Conservation (phyloP, 257 asterid species). For the Primulina eburnea region DNA sequence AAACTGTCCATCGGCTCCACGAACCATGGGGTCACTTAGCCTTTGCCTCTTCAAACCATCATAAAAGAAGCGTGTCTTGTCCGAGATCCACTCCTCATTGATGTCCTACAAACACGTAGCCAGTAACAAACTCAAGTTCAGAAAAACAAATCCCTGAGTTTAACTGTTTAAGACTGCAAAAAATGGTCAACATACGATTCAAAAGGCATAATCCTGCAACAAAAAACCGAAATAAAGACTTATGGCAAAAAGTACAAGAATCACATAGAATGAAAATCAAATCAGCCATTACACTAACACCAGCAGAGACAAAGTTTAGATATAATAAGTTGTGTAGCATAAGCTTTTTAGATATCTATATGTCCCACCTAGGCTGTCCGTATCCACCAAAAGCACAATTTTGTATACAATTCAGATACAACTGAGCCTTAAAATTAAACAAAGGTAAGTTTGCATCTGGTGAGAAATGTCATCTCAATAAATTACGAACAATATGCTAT, state of each 20-base stretch:
- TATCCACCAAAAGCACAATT: not conserved
- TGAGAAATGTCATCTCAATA: not conserved
- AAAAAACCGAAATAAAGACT: not conserved
- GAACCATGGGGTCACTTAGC: constrained; percentile 95
- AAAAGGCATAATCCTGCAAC: not conserved
- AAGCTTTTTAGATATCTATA: constrained; percentile 12
- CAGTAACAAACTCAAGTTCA: constrained; percentile 14
- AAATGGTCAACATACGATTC: constrained; percentile 3
- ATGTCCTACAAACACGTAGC: constrained; percentile 60
- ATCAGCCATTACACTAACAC: not conserved
- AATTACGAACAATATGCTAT: not conserved
- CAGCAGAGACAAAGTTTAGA: not conserved
- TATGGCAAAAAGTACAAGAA: not conserved
- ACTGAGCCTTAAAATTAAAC: not conserved
- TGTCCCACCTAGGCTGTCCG: not conserved
- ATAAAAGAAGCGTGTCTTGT: constrained; percentile 93
- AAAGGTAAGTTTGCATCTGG: not conserved
- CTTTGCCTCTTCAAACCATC: constrained; percentile 99
- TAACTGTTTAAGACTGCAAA: not conserved
- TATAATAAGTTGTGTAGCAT: constrained; percentile 3
- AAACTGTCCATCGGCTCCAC: constrained; percentile 95
- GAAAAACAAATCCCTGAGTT: not conserved
- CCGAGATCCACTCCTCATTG: constrained; percentile 99
- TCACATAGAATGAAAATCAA: not conserved
- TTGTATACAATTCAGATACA: constrained; percentile 14